Evolutionary conservation across 768 basidiomycete genomes (phyloP).

Genomic region (Boletus edulis): DNA sequence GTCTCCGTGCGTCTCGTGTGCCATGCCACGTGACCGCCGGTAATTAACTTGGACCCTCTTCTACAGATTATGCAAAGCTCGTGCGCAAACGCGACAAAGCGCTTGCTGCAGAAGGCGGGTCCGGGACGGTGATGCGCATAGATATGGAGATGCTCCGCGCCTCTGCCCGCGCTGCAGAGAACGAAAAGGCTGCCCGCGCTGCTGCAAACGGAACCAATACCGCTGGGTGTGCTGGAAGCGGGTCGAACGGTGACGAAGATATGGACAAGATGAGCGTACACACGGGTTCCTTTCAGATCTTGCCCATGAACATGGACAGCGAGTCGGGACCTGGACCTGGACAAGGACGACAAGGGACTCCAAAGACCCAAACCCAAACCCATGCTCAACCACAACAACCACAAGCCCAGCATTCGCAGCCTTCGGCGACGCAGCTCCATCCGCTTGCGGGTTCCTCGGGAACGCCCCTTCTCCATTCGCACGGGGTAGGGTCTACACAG

Average conservation of each 20-base stretch:
- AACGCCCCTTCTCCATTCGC: slow-evolving; percentile 15
- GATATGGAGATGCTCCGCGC: slow-evolving; percentile 77
- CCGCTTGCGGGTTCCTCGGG: slow-evolving; percentile 9
- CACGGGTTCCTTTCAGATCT: slow-evolving; percentile 60
- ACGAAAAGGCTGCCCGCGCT: slow-evolving; percentile 27
- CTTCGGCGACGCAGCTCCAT: slow-evolving; percentile 9
- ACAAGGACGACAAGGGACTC: slow-evolving; percentile 1
- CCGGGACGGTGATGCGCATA: slow-evolving; percentile 44
- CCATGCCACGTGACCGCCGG: not conserved
- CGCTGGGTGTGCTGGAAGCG: slow-evolving; percentile 6
- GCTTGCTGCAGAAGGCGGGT: slow-evolving; percentile 50
- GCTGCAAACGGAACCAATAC: slow-evolving; percentile 30
- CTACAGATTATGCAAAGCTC: slow-evolving; percentile 75
- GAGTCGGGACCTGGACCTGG: slow-evolving; percentile 10
- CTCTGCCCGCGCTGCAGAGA: slow-evolving; percentile 60
- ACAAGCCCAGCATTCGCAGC: slow-evolving; percentile 2
- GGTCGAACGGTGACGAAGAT: slow-evolving; percentile 7
- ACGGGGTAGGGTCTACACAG: slow-evolving; percentile 9
- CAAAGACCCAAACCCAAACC: not conserved
- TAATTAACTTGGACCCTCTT: not conserved
- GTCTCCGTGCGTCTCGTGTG: slow-evolving; percentile 52
- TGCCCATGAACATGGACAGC: slow-evolving; percentile 21
- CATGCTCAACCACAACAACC: slow-evolving; percentile 6
- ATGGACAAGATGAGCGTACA: slow-evolving; percentile 40
- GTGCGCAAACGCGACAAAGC: slow-evolving; percentile 76